Evolutionary conservation across 768 basidiomycete genomes (phyloP).

Genomic region (Tubosaeta sp.): DNA sequence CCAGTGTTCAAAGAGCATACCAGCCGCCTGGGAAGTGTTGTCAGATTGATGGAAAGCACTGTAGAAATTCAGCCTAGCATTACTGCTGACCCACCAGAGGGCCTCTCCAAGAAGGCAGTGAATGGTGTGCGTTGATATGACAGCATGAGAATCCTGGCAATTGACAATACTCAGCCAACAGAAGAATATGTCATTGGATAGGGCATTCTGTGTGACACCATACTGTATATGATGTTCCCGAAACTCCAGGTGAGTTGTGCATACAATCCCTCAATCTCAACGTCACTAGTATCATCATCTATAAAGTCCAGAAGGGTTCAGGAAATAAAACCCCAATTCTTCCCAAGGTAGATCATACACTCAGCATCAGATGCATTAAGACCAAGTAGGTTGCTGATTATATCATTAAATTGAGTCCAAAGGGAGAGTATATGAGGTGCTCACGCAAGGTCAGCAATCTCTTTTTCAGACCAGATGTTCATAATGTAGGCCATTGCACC

Average conservation of each 20-base stretch:
- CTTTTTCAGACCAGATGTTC: slow-evolving; percentile 1
- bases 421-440: neutral
- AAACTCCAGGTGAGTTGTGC: neutral
- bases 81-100: neutral
- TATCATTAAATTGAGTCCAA: neutral
- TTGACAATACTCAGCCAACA: too few species aligned
- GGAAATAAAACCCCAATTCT: neutral
- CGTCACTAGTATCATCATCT: too few species aligned
- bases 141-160: too few species aligned
- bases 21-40: neutral
- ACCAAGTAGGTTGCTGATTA: neutral
- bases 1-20: too few species aligned
- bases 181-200: neutral
- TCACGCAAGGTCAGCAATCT: neutral
- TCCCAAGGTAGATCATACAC: neutral
- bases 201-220: too few species aligned
- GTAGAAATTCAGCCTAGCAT: neutral
- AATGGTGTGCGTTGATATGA: too few species aligned
- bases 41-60: neutral
- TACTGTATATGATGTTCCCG: neutral
- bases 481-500: neutral
- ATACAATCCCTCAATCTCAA: neutral
- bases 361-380: neutral
- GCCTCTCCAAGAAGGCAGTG: neutral
- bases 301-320: too few species aligned